Conservation (phyloP, 1,139 yeast genomes). For the Candida frijolesensis region DNA sequence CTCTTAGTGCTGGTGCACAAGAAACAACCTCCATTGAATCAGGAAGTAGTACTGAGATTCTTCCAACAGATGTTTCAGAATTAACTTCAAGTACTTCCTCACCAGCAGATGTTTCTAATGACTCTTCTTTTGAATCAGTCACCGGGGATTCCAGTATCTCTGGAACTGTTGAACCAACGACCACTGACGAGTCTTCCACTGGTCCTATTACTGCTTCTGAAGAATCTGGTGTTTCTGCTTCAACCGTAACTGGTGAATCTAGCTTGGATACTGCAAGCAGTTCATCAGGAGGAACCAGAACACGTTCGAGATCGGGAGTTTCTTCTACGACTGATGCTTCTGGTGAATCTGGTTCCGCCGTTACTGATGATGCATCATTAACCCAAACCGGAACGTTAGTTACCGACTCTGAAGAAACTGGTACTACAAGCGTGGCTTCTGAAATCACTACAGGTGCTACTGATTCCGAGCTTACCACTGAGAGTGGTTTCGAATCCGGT, state of each 20-base stretch:
- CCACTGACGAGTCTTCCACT: background rate
- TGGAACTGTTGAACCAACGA: background rate
- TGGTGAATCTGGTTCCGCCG: background rate
- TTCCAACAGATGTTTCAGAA: slow-evolving; percentile 3
- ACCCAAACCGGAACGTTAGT: background rate
- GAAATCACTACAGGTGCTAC: background rate
- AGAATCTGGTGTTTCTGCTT: background rate
- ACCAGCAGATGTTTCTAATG: slow-evolving; percentile 4
- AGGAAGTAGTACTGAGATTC: background rate
- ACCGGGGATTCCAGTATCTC: background rate
- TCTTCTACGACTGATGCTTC: slow-evolving; percentile 5
- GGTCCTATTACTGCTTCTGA: background rate
- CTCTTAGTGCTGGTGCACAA: background rate
- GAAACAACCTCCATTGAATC: background rate
- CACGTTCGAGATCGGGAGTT: background rate
- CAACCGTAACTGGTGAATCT: background rate
- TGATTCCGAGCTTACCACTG: too few relatives aligned
- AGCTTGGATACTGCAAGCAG: background rate
- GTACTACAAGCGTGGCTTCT: slow-evolving; percentile 2
- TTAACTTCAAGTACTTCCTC: background rate
- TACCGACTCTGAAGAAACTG: background rate
- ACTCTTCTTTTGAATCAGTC: background rate
- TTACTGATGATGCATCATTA: slow-evolving; percentile 2
- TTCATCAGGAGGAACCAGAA: too few relatives aligned
- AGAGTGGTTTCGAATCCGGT: too few relatives aligned